Evolutionary conservation across 108 stramenopile species (phyloP).

Genomic region (Cyclostephanos invisitatus): DNA sequence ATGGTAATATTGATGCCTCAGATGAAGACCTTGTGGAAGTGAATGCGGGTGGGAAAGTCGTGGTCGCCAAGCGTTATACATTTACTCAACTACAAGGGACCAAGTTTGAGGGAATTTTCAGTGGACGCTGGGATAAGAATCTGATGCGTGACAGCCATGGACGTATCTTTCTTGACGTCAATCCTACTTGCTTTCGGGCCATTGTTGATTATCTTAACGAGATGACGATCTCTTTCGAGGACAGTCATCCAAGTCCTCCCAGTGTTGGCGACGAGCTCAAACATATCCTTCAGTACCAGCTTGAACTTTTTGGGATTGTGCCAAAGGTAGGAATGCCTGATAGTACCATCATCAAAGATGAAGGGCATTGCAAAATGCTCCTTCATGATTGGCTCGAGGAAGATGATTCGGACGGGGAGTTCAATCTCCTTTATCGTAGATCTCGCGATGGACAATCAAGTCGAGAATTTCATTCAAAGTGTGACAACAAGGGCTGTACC

Average conservation of each 20-base stretch:
- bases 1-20: conserved; percentile 13
- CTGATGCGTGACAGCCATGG: conserved; percentile 11
- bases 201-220: conserved; percentile 20
- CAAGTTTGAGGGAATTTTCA: conserved; percentile 18
- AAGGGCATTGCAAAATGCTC: not conserved
- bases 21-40: conserved; percentile 2
- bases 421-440: conserved; percentile 31
- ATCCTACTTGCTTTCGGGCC: too few relatives aligned
- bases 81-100: conserved; percentile 15
- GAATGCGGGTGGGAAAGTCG: too few relatives aligned
- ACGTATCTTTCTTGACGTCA: conserved; percentile 23
- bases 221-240: not conserved
- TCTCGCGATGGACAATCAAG: conserved; percentile 20
- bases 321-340: not conserved
- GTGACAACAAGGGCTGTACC: too few relatives aligned
- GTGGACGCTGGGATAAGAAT: conserved; percentile 24
- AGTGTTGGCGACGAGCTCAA: conserved; percentile 23
- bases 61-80: conserved; percentile 1
- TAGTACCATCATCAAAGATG: conserved; percentile 15
- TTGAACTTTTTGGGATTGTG: conserved; percentile 28
- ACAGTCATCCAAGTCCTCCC: conserved; percentile 6
- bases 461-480: conserved; percentile 21
- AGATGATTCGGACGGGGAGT: too few relatives aligned
- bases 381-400: conserved; percentile 28
- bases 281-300: too few relatives aligned